Evolutionary conservation across 1,284 basidiomycete genomes (phyloP).

Genomic region (Exobasidium rhododendri): DNA sequence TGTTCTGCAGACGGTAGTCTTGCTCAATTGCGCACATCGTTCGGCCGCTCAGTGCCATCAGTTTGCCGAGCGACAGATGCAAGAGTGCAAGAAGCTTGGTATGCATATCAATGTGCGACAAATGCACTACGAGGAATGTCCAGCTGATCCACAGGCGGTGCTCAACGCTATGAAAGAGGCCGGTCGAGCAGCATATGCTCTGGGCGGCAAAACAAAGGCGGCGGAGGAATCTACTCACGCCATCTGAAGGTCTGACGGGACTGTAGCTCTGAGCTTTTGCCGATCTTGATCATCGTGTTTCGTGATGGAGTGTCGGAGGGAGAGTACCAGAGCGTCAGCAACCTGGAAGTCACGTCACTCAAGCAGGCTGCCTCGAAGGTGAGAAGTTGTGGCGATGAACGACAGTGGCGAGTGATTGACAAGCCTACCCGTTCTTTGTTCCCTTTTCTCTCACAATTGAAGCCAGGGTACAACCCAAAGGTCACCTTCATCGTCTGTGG

Average conservation of each 20-base stretch:
- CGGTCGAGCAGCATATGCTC: slow-evolving; percentile 17
- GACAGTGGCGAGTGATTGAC: no score
- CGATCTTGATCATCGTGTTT: slow-evolving; percentile 57
- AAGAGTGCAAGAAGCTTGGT: background rate
- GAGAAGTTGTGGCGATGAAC: no score
- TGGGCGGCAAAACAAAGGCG: slow-evolving; percentile 25
- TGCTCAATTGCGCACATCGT: slow-evolving; percentile 29
- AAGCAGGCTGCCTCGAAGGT: slow-evolving; percentile 50
- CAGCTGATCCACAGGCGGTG: slow-evolving; percentile 10
- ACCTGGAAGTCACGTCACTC: slow-evolving; percentile 56
- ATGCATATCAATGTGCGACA: background rate
- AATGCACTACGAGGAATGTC: background rate
- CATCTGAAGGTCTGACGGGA: slow-evolving; percentile 32
- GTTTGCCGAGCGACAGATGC: background rate
- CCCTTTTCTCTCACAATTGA: background rate
- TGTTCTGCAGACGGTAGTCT: slow-evolving; percentile 26
- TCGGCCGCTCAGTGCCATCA: background rate
- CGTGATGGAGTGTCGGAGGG: slow-evolving; percentile 60
- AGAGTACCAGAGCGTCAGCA: slow-evolving; percentile 57
- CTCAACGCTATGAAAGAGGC: slow-evolving; percentile 13
- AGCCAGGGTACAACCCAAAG: slow-evolving; percentile 16
- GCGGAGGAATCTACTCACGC: slow-evolving; percentile 31
- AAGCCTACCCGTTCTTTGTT: no score
- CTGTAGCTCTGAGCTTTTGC: slow-evolving; percentile 48
- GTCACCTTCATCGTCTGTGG: slow-evolving; percentile 36